Percentiles rank a stretch among this genome's conserved stretches.
Evolutionary conservation across 345 rosid genomes (phyloP).

Genomic region (Populus alba): DNA sequence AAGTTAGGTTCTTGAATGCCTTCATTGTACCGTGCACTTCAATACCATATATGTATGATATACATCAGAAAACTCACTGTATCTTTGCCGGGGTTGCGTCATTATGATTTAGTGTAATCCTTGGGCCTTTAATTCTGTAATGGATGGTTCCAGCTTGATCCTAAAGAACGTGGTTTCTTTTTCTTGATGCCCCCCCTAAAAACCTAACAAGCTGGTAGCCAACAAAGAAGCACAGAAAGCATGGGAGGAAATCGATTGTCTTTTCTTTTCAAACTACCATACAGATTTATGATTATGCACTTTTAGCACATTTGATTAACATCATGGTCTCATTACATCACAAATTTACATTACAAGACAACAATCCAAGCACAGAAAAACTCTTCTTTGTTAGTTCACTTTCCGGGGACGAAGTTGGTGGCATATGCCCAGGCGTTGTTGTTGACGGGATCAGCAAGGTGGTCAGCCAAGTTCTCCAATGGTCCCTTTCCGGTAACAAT

Average conservation of each 20-base stretch:
- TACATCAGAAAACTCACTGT: not conserved
- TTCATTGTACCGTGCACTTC: not conserved
- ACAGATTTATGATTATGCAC: conserved; percentile 4
- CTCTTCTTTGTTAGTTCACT: conserved; percentile 30
- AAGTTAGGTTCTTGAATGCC: not conserved
- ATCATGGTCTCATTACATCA: not conserved
- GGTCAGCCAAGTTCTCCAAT: conserved; percentile 75
- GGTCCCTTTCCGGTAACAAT: conserved; percentile 82
- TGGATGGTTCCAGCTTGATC: not conserved
- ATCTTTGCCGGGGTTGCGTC: not conserved
- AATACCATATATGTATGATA: not conserved
- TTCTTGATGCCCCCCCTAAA: too few species aligned
- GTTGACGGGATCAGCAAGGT: conserved; percentile 74
- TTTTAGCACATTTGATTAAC: conserved; percentile 13
- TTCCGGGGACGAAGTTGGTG: conserved; percentile 81
- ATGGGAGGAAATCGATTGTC: not conserved
- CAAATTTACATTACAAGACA: conserved; percentile 14
- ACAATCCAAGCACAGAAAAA: not conserved
- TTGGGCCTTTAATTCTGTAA: too few species aligned
- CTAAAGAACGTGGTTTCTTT: too few species aligned
- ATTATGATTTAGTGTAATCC: too few species aligned
- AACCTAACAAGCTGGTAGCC: too few species aligned
- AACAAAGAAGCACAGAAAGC: too few species aligned
- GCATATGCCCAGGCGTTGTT: too few species aligned
- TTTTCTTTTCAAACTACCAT: not conserved